Evolutionary conservation across 768 basidiomycete genomes (phyloP).

Genomic region (Hortiboletus flavorubellus): DNA sequence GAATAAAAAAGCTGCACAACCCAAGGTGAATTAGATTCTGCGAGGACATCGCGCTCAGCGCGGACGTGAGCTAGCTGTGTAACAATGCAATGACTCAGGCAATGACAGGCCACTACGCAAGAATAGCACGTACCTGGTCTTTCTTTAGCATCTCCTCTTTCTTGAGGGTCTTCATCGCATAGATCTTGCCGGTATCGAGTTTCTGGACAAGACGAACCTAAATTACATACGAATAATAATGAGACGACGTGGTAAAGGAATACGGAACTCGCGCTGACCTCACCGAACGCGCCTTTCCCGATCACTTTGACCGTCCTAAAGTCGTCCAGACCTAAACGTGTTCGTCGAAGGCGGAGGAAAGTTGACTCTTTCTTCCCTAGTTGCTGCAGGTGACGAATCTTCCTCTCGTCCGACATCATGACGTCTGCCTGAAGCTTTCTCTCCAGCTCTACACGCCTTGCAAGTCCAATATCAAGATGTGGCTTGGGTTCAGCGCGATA

Average conservation of each 20-base stretch:
- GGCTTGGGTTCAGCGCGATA: neutral
- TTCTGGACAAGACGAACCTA: slow-evolving; percentile 94
- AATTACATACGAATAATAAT: neutral
- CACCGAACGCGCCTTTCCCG: slow-evolving; percentile 98
- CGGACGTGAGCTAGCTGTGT: slow-evolving; percentile 92
- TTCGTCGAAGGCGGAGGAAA: slow-evolving; percentile 83
- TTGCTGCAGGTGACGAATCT: slow-evolving; percentile 76
- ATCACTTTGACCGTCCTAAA: slow-evolving; percentile 98
- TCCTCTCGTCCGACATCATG: slow-evolving; percentile 77
- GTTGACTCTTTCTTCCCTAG: slow-evolving; percentile 87
- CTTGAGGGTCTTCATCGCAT: slow-evolving; percentile 97
- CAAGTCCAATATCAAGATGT: slow-evolving; percentile 4
- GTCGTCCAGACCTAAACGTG: slow-evolving; percentile 86
- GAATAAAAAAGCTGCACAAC: slow-evolving; percentile 97
- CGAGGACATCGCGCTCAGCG: slow-evolving; percentile 94
- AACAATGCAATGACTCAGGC: neutral
- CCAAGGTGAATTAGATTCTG: slow-evolving; percentile 94
- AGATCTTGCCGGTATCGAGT: slow-evolving; percentile 94
- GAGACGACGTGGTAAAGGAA: neutral
- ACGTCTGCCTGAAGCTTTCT: slow-evolving; percentile 69
- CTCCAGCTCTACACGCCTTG: slow-evolving; percentile 85
- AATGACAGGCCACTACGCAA: neutral
- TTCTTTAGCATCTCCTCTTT: slow-evolving; percentile 99
- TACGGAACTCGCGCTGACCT: slow-evolving; percentile 48
- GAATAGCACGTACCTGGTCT: slow-evolving; percentile 68